Evolutionary conservation across 139 green algal species (phyloP), one percentile per base, ranked within the genome.

Genomic region (Nannochloris sp.): DNA sequence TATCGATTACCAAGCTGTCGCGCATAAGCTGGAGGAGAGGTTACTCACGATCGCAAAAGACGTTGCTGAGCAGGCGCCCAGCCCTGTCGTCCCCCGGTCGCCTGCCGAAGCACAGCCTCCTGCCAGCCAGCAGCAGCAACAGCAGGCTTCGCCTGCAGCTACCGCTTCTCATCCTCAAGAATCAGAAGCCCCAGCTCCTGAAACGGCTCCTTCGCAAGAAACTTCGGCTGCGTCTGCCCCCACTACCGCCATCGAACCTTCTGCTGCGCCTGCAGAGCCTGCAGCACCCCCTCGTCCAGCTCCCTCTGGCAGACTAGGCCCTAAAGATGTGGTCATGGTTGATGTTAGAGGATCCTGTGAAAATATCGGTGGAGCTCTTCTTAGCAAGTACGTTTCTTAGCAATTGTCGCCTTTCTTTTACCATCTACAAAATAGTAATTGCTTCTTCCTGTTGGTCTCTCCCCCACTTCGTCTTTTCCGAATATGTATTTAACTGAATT

Each of bases 301-400:
- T 51, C 10, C 15, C 6, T 44, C 65, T 8, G 74, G 74, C 3
- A 47, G 74, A 14, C 44, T 81, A 30, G 74, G 74, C 4, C 71
- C 71, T 9, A 4, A 19, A 3, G 27, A 60, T 1, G 74, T 76
- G 13, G 25, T n/a, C 3, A 29, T 81, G 2, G 46, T 65, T 5
- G 51, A 71, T 55, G 53, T 54, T 0, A 33, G 54, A 1, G 64
- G 64, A 39, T 47, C 3, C 5, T 54, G 35, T 14, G 47, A 60
- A 4, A 64, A 65, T 10, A 1, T 38, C 0, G 47, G 37, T 6
- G 5, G 4, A 23, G 14, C 7, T 4, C 24, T 51, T 7, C 12
- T 47, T 14, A 61, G 62, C 62, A 29, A 14, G 33, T 10, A 4
- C 14, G 27, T n/a, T n/a, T n/a, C n/a, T n/a, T n/a, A n/a, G n/a